These are phyloP conservation scores for Cordyceps farinosa DNA, from an alignment of 2,329 filamentous ascomycete species.

Conservation along the genomic window DNA sequence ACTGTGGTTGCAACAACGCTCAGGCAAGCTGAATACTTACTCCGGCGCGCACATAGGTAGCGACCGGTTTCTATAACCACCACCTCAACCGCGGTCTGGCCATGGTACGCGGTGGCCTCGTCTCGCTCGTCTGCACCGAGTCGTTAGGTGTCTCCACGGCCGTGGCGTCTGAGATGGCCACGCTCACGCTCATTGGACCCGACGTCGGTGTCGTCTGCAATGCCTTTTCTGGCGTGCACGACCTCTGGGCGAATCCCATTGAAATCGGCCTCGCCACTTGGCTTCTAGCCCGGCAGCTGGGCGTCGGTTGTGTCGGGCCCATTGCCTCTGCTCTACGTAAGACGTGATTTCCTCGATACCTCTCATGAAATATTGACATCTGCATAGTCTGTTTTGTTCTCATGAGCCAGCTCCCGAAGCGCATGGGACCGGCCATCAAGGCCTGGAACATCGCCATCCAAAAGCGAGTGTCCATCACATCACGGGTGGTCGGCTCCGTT, in stretches of 20 bases:
- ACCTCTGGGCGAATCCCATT: constrained; percentile 20
- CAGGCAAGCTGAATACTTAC: no score
- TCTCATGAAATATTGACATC: no score
- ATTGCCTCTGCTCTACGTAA: constrained; percentile 18
- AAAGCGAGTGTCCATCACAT: constrained; percentile 27
- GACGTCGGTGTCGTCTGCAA: constrained; percentile 17
- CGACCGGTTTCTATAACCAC: constrained; percentile 25
- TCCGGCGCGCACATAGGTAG: constrained; percentile 11
- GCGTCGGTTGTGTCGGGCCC: constrained; percentile 19
- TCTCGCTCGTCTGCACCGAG: constrained; percentile 22
- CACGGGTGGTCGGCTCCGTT: constrained; percentile 27
- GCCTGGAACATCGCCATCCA: constrained; percentile 30
- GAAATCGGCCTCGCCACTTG: constrained; percentile 18
- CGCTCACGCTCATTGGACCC: constrained; percentile 16
- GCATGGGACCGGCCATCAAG: constrained; percentile 21
- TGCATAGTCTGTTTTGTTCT: constrained; percentile 17
- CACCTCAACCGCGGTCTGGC: constrained; percentile 28
- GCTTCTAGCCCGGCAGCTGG: constrained; percentile 18
- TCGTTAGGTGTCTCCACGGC: constrained; percentile 7
- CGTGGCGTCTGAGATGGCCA: neutral
- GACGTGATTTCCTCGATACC: neutral
- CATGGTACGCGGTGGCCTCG: constrained; percentile 31
- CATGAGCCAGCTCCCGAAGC: constrained; percentile 19
- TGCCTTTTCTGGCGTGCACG: constrained; percentile 17
- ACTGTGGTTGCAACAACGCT: neutral